Evolutionary conservation across 768 basidiomycete genomes (phyloP).

Genomic region (Rhodosporidiobolus sp.): DNA sequence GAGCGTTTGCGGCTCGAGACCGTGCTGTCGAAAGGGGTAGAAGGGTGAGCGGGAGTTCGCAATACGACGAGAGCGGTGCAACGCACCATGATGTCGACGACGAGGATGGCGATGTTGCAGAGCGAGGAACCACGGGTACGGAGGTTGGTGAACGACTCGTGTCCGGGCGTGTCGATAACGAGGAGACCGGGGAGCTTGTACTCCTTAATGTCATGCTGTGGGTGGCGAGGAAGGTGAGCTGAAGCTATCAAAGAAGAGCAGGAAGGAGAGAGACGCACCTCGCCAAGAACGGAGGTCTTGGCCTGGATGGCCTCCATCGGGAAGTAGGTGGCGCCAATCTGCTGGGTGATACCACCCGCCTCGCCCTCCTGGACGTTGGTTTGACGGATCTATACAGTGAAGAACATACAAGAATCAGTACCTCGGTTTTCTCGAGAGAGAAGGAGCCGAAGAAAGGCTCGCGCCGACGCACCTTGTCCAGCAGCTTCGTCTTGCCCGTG

Average conservation of each 20-base stretch:
- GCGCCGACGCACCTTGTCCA: conserved; percentile 73
- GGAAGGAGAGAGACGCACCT: conserved; percentile 53
- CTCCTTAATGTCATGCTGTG: conserved; percentile 72
- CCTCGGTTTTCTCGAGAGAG: neutral
- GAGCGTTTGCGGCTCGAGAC: conserved; percentile 93
- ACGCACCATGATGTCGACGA: conserved; percentile 92
- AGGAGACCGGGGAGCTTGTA: conserved; percentile 96
- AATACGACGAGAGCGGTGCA: neutral
- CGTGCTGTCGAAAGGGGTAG: conserved; percentile 64
- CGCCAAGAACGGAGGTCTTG: conserved; percentile 92
- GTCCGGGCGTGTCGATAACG: conserved; percentile 96
- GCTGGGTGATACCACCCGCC: conserved; percentile 99
- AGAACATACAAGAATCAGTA: neutral
- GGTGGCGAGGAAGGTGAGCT: neutral
- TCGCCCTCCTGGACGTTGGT: conserved; percentile 99
- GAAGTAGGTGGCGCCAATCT: conserved; percentile 99
- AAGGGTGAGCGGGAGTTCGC: conserved; percentile 9
- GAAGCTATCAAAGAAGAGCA: neutral
- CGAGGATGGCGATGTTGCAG: conserved; percentile 97
- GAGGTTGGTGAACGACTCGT: conserved; percentile 97
- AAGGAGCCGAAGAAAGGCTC: conserved; percentile 1
- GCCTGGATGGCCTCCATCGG: conserved; percentile 88
- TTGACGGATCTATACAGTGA: conserved; percentile 77
- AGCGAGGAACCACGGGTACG: conserved; percentile 92
- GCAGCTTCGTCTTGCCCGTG: conserved; percentile 94